Evolutionary conservation across 768 basidiomycete species (phyloP).

Genomic region (Leccinum boreale): DNA sequence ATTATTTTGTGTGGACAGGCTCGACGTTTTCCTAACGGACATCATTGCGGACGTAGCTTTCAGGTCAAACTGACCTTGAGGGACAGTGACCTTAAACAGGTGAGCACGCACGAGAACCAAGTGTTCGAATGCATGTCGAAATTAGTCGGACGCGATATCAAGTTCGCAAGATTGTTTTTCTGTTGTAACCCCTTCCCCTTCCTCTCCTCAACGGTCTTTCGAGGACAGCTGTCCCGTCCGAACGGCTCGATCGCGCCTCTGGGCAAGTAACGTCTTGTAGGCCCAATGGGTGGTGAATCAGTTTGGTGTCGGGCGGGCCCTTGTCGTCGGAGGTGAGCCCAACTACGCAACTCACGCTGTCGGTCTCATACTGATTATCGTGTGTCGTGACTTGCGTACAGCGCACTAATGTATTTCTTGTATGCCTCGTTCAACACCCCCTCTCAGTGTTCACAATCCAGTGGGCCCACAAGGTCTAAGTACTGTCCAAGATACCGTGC

Average conservation of each 20-base stretch:
- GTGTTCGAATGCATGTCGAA: constrained; percentile 26
- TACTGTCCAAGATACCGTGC: constrained; percentile 38
- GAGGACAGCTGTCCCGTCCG: not conserved
- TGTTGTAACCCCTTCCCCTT: not conserved
- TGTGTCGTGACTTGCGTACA: constrained; percentile 11
- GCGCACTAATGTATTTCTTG: not conserved
- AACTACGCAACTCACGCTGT: not conserved
- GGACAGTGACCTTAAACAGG: constrained; percentile 9
- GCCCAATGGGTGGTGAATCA: constrained; percentile 46
- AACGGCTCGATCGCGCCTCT: too few species aligned
- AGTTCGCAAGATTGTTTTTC: constrained; percentile 27
- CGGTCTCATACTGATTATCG: not conserved
- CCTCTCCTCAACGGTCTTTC: too few species aligned
- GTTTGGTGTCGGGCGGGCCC: constrained; percentile 38
- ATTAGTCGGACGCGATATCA: constrained; percentile 26
- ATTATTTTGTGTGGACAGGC: not conserved
- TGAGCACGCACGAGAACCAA: constrained; percentile 5
- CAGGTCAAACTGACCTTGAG: not conserved
- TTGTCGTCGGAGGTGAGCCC: constrained; percentile 42
- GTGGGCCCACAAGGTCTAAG: constrained; percentile 34
- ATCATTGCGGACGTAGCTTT: constrained; percentile 2
- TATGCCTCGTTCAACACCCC: too few species aligned
- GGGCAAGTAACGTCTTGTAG: constrained; percentile 17
- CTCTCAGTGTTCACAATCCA: constrained; percentile 20
- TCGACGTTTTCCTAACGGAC: constrained; percentile 10